Evolutionary conservation across 164 flowering plant genomes (phyloP), one percentile per base, ranked within the genome.

Genomic region (Tinospora cordifolia): DNA sequence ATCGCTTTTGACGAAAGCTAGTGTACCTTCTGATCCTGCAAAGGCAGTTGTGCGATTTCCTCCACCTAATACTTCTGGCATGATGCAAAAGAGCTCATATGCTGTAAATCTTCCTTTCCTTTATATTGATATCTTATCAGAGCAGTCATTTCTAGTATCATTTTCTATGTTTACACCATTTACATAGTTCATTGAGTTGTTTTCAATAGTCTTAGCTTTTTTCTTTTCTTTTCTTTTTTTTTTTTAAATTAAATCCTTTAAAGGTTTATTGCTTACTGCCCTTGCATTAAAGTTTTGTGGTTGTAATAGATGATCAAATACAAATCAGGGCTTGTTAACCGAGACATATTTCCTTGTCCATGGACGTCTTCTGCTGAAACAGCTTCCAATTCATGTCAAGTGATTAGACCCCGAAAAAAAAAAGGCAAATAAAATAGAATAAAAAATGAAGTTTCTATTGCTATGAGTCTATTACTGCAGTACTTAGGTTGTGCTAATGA

Each of bases 31-130:
- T 64, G 78, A 72, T 71, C 65, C 80, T 71, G 72, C 74, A 57
- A 88, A 85, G 81, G 79, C 85, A 34, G 74, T 70, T 51, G 71
- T 68, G 26, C 82, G 87, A 41, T 66, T 77, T 63, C 69, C 76
- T 36, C 72, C 81, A 44, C 81, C 80, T 67, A 69, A 69, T 63
- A 66, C 75, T 40, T 41, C 66, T 67, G 75, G 75, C 63, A 62
- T 76, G 54, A 62, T 75, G 26, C 87, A 75, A 64, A 87, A 78
- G 73, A 77, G 71, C 75, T 63, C 88, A 69, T 84, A 78, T 70
- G 15, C 27, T 75, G 97, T 88, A 83, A 17, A 25, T 27, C 67
- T 69, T 24, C 40, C 64, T 76, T 1, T 10, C 41, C 8, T 12
- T 30, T 34, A 57, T 46, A 22, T 60, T 66, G 11, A 5, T 3